phyloP scores from a whole-genome alignment of 2,329 filamentous ascomycete species.

The Fusarium hainanense region DNA sequence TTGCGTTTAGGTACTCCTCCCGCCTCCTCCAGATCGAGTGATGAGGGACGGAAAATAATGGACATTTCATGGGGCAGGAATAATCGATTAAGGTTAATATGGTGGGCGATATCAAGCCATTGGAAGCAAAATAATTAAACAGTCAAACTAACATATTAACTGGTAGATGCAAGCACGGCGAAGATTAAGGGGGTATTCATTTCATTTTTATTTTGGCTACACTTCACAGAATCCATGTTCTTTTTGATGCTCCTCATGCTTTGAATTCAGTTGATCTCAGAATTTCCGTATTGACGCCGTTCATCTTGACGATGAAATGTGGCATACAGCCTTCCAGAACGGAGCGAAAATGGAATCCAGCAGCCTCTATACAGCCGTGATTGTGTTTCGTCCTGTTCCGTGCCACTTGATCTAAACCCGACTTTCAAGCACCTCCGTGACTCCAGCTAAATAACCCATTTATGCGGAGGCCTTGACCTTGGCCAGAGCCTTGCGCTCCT shows the following conservation, averaged over 20 bases:
- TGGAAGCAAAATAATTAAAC: background rate
- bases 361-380: slow-evolving; percentile 61
- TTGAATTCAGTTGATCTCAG: slow-evolving; percentile 58
- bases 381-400: slow-evolving; percentile 51
- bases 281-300: slow-evolving; percentile 75
- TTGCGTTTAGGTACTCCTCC: slow-evolving; percentile 19
- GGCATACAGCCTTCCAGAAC: slow-evolving; percentile 73
- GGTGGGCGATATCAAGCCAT: background rate
- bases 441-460: slow-evolving; percentile 54
- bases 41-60: slow-evolving; percentile 18
- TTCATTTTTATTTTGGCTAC: slow-evolving; percentile 48
- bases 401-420: slow-evolving; percentile 54
- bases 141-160: background rate
- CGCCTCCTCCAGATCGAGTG: slow-evolving; percentile 18
- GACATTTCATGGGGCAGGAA: background rate
- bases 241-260: slow-evolving; percentile 47
- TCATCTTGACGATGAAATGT: slow-evolving; percentile 68
- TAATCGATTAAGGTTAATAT: slow-evolving; percentile 12
- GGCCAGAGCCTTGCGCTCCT: slow-evolving; percentile 95
- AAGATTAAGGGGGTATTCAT: slow-evolving; percentile 43
- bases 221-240: slow-evolving; percentile 49
- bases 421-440: slow-evolving; percentile 50
- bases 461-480: slow-evolving; percentile 89
- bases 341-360: slow-evolving; percentile 68
- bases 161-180: slow-evolving; percentile 3